Conservation (phyloP, 2,329 filamentous ascomycete genomes). For the Talaromyces albobiverticillius region DNA sequence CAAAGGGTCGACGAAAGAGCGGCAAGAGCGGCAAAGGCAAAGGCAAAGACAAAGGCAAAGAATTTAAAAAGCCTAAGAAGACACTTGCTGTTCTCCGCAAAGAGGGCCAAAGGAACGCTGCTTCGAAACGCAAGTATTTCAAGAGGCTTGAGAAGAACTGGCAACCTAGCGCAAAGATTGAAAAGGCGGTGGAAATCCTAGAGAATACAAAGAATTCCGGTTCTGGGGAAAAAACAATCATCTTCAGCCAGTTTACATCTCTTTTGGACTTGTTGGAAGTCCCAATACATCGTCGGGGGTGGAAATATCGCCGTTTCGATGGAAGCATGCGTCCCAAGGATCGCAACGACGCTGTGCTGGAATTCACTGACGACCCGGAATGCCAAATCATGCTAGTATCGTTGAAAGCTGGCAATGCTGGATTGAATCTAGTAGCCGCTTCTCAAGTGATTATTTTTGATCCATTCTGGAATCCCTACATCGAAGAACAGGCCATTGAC, state of each 20-base stretch:
- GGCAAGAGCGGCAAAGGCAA: conserved; percentile 16
- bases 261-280: conserved; percentile 75
- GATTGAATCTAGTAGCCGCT: conserved; percentile 79
- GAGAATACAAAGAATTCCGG: conserved; percentile 46
- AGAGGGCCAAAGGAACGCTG: conserved; percentile 61
- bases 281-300: conserved; percentile 58
- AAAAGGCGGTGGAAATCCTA: conserved; percentile 66
- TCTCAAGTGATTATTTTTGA: conserved; percentile 87
- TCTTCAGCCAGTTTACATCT: conserved; percentile 80
- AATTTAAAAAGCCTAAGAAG: conserved; percentile 48
- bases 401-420: conserved; percentile 77
- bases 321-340: conserved; percentile 67
- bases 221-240: conserved; percentile 69
- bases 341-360: conserved; percentile 64
- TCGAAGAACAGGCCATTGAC: conserved; percentile 89
- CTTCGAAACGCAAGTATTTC: conserved; percentile 67
- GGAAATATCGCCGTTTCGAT: conserved; percentile 68
- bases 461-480: conserved; percentile 91
- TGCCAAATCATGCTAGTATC: conserved; percentile 73
- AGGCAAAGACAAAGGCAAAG: conserved; percentile 34
- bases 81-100: conserved; percentile 66
- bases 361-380: conserved; percentile 61
- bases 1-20: no score
- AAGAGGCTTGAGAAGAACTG: conserved; percentile 65
- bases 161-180: conserved; percentile 72